phyloP scores from a whole-genome alignment of 345 rosid species.

The Garcia nutans region DNA sequence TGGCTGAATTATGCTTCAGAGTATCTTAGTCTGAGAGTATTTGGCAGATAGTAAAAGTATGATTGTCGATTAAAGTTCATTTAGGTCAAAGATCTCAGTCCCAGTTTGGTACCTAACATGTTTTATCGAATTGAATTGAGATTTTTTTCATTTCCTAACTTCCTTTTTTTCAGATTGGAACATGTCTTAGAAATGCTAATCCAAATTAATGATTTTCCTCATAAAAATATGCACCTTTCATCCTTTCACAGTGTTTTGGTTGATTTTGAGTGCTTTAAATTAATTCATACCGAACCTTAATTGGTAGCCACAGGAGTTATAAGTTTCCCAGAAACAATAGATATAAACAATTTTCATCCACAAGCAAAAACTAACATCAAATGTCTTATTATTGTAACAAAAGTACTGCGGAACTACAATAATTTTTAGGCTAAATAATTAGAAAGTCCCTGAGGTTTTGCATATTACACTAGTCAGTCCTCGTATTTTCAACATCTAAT shows the following conservation, averaged over 20 bases:
- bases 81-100: neutral
- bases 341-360: neutral
- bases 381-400: neutral
- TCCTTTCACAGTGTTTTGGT: neutral
- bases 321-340: neutral
- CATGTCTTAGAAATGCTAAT: neutral
- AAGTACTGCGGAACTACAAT: neutral
- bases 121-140: neutral
- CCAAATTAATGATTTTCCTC: conserved; percentile 1
- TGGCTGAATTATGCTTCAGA: no score
- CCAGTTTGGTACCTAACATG: neutral
- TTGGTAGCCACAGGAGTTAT: neutral
- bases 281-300: neutral
- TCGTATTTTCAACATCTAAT: no score
- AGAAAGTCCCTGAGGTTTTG: no score
- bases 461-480: no score
- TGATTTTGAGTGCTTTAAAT: neutral
- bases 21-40: neutral
- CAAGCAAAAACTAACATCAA: neutral
- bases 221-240: neutral
- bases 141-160: neutral
- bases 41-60: neutral
- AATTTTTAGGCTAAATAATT: no score
- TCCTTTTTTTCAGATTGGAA: no score
- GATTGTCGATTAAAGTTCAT: neutral